Evolutionary conservation across 1,139 yeast species (phyloP).

Genomic region (Groenewaldozyma auringiensis): DNA sequence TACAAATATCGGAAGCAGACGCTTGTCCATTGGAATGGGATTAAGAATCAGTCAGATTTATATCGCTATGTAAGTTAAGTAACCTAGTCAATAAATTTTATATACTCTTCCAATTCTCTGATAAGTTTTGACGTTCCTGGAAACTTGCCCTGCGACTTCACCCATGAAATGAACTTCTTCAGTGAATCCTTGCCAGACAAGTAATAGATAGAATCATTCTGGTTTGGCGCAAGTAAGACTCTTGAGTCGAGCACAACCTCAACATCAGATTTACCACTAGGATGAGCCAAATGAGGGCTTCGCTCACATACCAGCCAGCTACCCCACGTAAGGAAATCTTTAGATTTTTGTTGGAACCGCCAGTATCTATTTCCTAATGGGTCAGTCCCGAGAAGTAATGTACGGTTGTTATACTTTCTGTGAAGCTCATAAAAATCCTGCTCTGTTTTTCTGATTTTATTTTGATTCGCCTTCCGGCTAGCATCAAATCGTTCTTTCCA

Average conservation of each 20-base stretch:
- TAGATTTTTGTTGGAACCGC: slow-evolving; percentile 31
- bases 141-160: slow-evolving; percentile 16
- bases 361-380: slow-evolving; percentile 32
- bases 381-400: slow-evolving; percentile 30
- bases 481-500: slow-evolving; percentile 20
- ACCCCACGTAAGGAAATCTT: slow-evolving; percentile 27
- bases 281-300: slow-evolving; percentile 14
- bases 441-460: slow-evolving; percentile 24
- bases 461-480: slow-evolving; percentile 20
- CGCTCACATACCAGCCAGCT: slow-evolving; percentile 29
- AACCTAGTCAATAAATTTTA: slow-evolving; percentile 3
- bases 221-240: neutral
- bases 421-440: slow-evolving; percentile 21
- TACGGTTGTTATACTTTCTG: slow-evolving; percentile 27
- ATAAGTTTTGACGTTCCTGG: slow-evolving; percentile 5
- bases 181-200: slow-evolving; percentile 22
- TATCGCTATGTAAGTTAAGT: too few relatives aligned
- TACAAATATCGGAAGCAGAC: too few relatives aligned
- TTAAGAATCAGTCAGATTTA: too few relatives aligned
- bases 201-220: slow-evolving; percentile 15
- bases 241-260: slow-evolving; percentile 1
- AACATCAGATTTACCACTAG: slow-evolving; percentile 5
- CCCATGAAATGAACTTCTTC: slow-evolving; percentile 22
- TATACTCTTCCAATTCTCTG: slow-evolving; percentile 14
- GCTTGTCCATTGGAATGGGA: too few relatives aligned